Base-by-base conservation (phyloP, 2,329 filamentous ascomycete genomes). In the Grosmannia serpens region DNA sequence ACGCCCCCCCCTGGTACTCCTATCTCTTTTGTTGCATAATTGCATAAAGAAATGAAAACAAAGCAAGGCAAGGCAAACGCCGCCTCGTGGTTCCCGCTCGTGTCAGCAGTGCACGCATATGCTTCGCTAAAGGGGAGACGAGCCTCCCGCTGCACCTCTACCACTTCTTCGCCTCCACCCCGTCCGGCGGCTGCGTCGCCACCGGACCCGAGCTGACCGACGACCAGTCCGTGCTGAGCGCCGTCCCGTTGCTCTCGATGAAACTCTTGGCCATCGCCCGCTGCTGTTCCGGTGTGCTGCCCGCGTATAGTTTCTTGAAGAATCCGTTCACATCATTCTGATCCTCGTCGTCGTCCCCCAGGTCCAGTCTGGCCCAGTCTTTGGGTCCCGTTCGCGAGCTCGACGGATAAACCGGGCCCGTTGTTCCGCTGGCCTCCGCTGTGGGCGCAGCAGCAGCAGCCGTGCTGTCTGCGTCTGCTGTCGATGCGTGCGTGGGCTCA, bases 221-320 rank as follows among this genome's bases (percentile, higher is more conserved):
- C 11, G 75, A 73, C 94, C 94, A 99, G 69, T 92, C 90, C 0
- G 94, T 99, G 71, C 90, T 96, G 55, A 99, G 75, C 3, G 88
- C 82, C 0, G 94, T 99, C 5, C 94, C 94, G 65, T 95, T 94
- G 71, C 91, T 96, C 77, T 99, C 92, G 17, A 84, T 79, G 67
- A 89, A 97, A 68, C 89, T 95, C 82, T 99, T 99, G 84, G 95
- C 89, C 94, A 99, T 99, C 10, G 94, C 94, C 2, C 91, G 84
- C 68, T 85, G 84, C 60, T 89, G 89, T 65, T 99, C 92, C 0
- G 86, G 83, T 54, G 87, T 84, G 0, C 89, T 85, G 41, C 76
- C 78, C 62, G 87, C 84, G 74, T 92, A 97, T 1, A 99, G 77
- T 67, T 87, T 85, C 77, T 95, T 94, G 78, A 99, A 99, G 74